These are phyloP conservation scores for Chlamydomonas sphaeroides DNA, from an alignment of 139 green algal species.

Conservation along the genomic window DNA sequence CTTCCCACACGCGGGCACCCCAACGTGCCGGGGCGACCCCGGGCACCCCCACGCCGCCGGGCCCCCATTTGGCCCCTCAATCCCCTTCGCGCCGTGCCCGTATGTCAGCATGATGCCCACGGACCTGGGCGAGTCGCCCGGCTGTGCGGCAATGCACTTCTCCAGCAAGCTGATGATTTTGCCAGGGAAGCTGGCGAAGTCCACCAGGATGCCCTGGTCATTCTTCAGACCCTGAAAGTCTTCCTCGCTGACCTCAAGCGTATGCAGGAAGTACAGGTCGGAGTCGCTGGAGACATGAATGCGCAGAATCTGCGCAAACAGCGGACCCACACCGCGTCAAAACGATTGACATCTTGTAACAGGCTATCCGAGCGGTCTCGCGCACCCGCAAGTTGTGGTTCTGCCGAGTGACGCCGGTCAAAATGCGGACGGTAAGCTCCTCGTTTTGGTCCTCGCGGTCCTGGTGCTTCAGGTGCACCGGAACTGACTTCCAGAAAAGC, in stretches of 20 bases:
- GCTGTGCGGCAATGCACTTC: constrained; percentile 70
- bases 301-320: constrained; percentile 73
- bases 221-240: constrained; percentile 87
- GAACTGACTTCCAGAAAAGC: constrained; percentile 79
- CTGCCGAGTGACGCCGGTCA: constrained; percentile 66
- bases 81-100: no score
- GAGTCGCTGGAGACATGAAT: constrained; percentile 82
- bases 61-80: neutral
- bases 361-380: no score
- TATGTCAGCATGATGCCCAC: no score
- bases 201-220: constrained; percentile 93
- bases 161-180: constrained; percentile 91
- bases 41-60: no score
- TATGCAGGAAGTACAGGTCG: constrained; percentile 84
- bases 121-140: constrained; percentile 69
- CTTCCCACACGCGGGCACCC: no score
- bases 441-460: constrained; percentile 73
- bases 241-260: constrained; percentile 90
- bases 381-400: constrained; percentile 74
- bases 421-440: constrained; percentile 75
- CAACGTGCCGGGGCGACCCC: no score
- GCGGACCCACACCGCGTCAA: no score
- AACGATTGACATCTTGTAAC: no score
- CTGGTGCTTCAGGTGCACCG: constrained; percentile 64
- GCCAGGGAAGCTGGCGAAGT: constrained; percentile 87